Evolutionary conservation across 148 eudicot species (phyloP), one percentile per base, ranked within the genome.

Genomic region (Rhododendron simsii): DNA sequence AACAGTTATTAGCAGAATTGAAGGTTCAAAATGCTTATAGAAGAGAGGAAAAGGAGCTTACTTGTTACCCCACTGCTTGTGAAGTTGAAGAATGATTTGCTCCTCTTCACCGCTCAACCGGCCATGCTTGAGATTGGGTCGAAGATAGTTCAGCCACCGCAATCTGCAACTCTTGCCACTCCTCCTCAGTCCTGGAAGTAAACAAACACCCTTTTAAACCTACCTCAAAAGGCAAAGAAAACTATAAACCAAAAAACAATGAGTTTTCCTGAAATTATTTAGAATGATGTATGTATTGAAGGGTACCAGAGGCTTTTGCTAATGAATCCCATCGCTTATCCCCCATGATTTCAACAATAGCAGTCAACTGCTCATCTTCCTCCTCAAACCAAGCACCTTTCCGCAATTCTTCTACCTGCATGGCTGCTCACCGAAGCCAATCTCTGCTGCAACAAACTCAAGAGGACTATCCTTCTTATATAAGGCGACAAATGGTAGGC

Each of bases 101-200:
- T 90, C 95, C 87, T 95, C 98, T 67, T 91, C 89, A 76, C 44
- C 84, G 86, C 83, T 92, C 47, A 95, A 89, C 23, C 84, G 88
- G 45, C 95, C 93, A 30, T 84, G 96, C 90, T 95, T 95, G 26
- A 93, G 87, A 79, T 88, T 89, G 7, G 95, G 96, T 11, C 95
- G 91, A 35, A 93, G 92, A 86, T 93, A 93, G 86, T 94, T 94
- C 90, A 91, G 45, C 98, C 95, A 93, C 81, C 98, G 84, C 76
- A 93, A 82, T 69, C 96, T 88, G 85, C 98, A 95, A 80, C 98
- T 95, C 90, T 92, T 95, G 30, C 98, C 96, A 50, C 93, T 93
- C 87, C 98, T 91, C 85, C 85, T 86, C 18, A 95, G 74, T 26
- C 98, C 96, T 93, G 82, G 84, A 88, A 48, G 39, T 45, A 78